Conservation (phyloP, 495 filamentous ascomycete species). For the Daldinia concentrica region DNA sequence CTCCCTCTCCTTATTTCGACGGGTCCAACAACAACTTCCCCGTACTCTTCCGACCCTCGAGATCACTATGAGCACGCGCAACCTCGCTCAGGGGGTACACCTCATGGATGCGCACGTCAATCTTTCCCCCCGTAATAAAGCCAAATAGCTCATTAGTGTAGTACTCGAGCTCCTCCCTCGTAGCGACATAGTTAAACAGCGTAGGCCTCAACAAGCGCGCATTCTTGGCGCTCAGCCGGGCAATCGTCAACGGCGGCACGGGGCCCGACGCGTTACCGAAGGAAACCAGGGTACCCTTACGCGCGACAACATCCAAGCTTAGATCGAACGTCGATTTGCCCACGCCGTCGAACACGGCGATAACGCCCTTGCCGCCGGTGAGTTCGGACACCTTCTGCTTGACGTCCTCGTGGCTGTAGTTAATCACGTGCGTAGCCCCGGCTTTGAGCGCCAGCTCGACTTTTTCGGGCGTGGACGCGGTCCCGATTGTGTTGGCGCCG, state of each 20-base stretch:
- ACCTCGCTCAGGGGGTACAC: constrained; percentile 83
- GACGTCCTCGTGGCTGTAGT: constrained; percentile 75
- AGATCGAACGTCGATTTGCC: constrained; percentile 88
- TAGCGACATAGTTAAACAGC: constrained; percentile 77
- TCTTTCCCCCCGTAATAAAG: constrained; percentile 70
- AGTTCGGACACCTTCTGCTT: constrained; percentile 72
- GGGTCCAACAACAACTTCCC: constrained; percentile 75
- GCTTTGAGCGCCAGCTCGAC: constrained; percentile 69
- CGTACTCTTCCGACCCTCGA: constrained; percentile 83
- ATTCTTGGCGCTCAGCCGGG: constrained; percentile 78
- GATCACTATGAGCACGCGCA: constrained; percentile 77
- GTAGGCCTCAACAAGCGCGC: constrained; percentile 78
- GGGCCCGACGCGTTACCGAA: constrained; percentile 90
- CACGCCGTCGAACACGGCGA: constrained; percentile 88
- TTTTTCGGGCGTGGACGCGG: constrained; percentile 79
- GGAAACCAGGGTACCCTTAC: constrained; percentile 83
- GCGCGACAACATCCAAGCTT: constrained; percentile 77
- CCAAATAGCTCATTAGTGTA: constrained; percentile 80
- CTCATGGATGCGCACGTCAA: constrained; percentile 81
- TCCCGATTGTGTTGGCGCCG: constrained; percentile 85
- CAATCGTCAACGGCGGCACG: constrained; percentile 77
- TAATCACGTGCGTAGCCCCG: constrained; percentile 77
- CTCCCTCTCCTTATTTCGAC: constrained; percentile 32
- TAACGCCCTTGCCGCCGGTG: constrained; percentile 74
- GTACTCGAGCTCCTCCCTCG: constrained; percentile 76